Percentiles rank a stretch among this genome's conserved stretches.
phyloP scores from a whole-genome alignment of 495 filamentous ascomycete genomes.

The Aspergillus leporis region DNA sequence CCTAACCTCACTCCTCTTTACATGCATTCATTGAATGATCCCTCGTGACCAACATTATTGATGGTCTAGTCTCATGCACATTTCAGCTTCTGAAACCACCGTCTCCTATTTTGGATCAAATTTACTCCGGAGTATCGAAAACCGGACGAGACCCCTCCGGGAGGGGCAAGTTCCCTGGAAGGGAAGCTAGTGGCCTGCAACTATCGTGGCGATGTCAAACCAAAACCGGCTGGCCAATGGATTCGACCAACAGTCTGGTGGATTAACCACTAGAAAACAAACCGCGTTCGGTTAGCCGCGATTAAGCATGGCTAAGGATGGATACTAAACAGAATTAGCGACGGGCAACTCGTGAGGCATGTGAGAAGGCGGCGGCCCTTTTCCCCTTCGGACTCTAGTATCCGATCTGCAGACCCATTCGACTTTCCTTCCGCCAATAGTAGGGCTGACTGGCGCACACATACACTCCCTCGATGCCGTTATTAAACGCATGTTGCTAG shows the following conservation, averaged over 20 bases:
- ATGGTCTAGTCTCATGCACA: not conserved
- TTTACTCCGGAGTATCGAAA: not conserved
- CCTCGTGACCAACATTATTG: not conserved
- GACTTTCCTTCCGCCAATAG: conserved; percentile 5
- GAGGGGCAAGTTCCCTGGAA: conserved; percentile 7
- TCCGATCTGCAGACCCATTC: conserved; percentile 10
- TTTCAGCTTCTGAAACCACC: not conserved
- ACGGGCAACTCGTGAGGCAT: not conserved
- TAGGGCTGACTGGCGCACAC: not conserved
- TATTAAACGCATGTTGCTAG: not conserved
- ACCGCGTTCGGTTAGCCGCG: conserved; percentile 11
- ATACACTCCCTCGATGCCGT: not conserved
- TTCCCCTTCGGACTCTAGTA: conserved; percentile 1
- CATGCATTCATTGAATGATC: not conserved
- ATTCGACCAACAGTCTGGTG: not conserved
- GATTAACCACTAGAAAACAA: conserved; percentile 9
- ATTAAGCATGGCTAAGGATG: conserved; percentile 11
- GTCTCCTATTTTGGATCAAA: not conserved
- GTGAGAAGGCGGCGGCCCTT: not conserved
- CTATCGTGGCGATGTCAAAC: not conserved
- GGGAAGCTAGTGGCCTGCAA: not conserved
- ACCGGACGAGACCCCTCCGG: conserved; percentile 2
- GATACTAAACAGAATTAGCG: not conserved
- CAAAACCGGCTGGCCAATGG: conserved; percentile 8
- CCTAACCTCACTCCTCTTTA: not conserved